A percentile compares a stretch with the other conserved stretches of the same genome.
phyloP scores from a whole-genome alignment of 1,284 basidiomycete species.

The Cutaneotrichosporon dermatis region DNA sequence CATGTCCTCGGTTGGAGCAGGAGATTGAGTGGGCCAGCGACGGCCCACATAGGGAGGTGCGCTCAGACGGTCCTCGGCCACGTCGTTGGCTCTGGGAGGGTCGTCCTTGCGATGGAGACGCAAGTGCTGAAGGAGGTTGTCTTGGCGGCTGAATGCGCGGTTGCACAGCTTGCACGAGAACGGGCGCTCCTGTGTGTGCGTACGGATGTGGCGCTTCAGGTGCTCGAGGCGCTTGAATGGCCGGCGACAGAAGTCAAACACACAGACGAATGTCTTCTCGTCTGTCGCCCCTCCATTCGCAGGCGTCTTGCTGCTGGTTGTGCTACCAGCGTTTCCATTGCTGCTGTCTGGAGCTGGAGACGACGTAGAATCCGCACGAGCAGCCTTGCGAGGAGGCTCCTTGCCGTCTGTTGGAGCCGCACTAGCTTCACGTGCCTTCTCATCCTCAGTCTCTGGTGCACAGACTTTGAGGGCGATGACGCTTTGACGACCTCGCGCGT shows the following conservation, averaged over 20 bases:
- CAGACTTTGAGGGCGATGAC: conserved; percentile 19
- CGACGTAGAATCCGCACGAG: conserved; percentile 1
- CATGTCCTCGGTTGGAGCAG: conserved; percentile 15
- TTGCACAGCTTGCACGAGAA: conserved; percentile 67
- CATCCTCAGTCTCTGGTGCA: conserved; percentile 14
- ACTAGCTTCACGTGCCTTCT: conserved; percentile 6
- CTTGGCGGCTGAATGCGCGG: conserved; percentile 76
- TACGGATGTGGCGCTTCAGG: conserved; percentile 75
- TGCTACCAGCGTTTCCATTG: neutral
- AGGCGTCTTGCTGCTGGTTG: conserved; percentile 3
- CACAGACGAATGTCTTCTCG: conserved; percentile 21
- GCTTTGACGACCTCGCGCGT: conserved; percentile 16
- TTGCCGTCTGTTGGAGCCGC: neutral
- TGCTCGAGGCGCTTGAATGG: conserved; percentile 87
- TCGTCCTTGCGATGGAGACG: conserved; percentile 61
- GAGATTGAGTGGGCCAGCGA: conserved; percentile 14
- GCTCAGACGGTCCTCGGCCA: conserved; percentile 17
- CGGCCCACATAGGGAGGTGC: conserved; percentile 16
- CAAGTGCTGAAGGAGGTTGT: conserved; percentile 77
- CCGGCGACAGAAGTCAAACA: conserved; percentile 57
- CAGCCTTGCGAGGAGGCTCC: conserved; percentile 4
- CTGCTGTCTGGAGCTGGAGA: conserved; percentile 9
- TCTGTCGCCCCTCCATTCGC: conserved; percentile 17
- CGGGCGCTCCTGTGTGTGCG: conserved; percentile 83
- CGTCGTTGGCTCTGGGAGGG: conserved; percentile 16